Conservation (phyloP, 106 monocot genomes). For the Dendrobium officinale region DNA sequence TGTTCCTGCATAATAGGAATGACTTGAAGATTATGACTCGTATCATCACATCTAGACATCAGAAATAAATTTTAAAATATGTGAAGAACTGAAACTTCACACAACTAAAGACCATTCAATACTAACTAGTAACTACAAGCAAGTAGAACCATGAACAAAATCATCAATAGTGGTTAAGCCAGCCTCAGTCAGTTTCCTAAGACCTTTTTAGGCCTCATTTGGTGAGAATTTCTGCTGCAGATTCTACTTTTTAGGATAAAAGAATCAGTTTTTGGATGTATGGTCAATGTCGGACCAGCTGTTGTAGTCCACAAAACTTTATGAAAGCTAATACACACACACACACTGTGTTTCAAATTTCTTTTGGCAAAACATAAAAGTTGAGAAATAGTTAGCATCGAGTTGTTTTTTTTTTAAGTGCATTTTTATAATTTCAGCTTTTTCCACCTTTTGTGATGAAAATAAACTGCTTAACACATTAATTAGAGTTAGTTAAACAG, state of each 20-base stretch:
- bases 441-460: no score
- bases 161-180: neutral
- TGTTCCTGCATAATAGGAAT: conserved; percentile 4
- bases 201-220: neutral
- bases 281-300: neutral
- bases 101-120: neutral
- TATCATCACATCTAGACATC: neutral
- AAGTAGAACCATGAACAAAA: neutral
- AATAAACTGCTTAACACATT: no score
- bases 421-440: no score
- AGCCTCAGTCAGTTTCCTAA: neutral
- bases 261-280: neutral
- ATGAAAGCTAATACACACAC: no score
- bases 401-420: no score
- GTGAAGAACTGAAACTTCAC: neutral
- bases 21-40: neutral
- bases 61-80: neutral
- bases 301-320: neutral
- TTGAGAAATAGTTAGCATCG: no score
- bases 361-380: no score
- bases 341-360: no score
- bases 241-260: neutral
- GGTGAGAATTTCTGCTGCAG: neutral
- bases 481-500: no score
- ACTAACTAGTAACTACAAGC: neutral